phyloP scores from a whole-genome alignment of 2,329 filamentous ascomycete species.

The Hysterium pulicare region DNA sequence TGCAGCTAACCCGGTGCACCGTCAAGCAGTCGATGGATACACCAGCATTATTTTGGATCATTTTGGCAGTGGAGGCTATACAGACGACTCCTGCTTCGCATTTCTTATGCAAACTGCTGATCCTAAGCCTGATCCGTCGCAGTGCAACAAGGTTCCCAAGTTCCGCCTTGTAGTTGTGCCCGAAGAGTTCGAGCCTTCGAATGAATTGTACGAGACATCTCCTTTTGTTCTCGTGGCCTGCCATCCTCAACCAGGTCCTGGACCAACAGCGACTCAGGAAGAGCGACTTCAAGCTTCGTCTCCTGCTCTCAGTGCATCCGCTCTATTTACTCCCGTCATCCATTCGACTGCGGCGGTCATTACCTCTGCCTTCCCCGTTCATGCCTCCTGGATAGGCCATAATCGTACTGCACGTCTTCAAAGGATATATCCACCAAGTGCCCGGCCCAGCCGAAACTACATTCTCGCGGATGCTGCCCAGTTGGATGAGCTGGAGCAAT shows the following conservation, averaged over 20 bases:
- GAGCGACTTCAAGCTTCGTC: slow-evolving; percentile 11
- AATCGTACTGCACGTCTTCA: slow-evolving; percentile 10
- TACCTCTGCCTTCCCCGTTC: slow-evolving; percentile 10
- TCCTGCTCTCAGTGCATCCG: slow-evolving; percentile 9
- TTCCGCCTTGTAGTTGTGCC: slow-evolving; percentile 2
- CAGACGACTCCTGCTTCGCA: slow-evolving; percentile 1
- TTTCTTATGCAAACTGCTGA: slow-evolving; percentile 6
- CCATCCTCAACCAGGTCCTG: slow-evolving; percentile 11
- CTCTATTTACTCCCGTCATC: slow-evolving; percentile 8
- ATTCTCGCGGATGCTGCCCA: slow-evolving; percentile 11
- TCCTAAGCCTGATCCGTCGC: slow-evolving; percentile 8
- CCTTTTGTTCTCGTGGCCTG: slow-evolving; percentile 12
- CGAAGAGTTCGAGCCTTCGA: slow-evolving; percentile 11
- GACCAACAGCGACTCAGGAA: slow-evolving; percentile 11
- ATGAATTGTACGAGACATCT: not conserved
- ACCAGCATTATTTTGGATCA: slow-evolving; percentile 5
- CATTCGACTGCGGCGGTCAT: slow-evolving; percentile 6
- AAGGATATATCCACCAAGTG: not conserved
- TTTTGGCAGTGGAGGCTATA: slow-evolving; percentile 8
- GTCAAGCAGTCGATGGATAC: slow-evolving; percentile 9
- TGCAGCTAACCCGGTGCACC: slow-evolving; percentile 5
- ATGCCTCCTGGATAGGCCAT: slow-evolving; percentile 12
- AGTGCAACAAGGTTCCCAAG: slow-evolving; percentile 3
- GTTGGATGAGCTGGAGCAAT: slow-evolving; percentile 8
- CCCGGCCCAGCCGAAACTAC: slow-evolving; percentile 7